Base-by-base conservation (phyloP, 331 rosid species). In the Pyracantha coccinea region DNA sequence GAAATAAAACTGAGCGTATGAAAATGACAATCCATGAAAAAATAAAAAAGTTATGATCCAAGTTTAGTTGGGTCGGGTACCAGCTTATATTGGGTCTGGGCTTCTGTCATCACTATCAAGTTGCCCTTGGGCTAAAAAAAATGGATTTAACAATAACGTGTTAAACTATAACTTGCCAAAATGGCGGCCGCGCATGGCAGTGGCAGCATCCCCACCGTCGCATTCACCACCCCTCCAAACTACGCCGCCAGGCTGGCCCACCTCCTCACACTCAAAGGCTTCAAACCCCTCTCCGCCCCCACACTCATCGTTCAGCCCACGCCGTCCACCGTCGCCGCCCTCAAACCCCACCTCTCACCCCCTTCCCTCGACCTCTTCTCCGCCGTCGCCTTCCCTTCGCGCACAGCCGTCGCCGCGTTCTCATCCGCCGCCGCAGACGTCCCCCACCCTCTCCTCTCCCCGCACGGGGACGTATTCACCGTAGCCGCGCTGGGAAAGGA, bases 401-500 rank as follows among this genome's bases (percentile, higher is more conserved):
- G 93, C 63, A 75, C 92, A 31, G 85, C 89, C 24, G 86, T 92
- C 73, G 21, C 80, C 14, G 75, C 96, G 15, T 68, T 86, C 76
- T 82, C 77, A 35, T 75, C 80, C 20, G 96, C 96, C 38, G 44
- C 81, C 17, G 2, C 55, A 19, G 69, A n/a, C 20, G 70, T 88
- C 70, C 19, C 41, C 2, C 60, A 63, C 7, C 91, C 89, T 29
- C 88, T 85, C 14, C 83, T 92, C 21, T 73, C 93, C 21, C 71
- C 88, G 28, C 25, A 25, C 33, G 89, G 83, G 74, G 78, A 80
- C 2, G 21, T 17, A 17, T 92, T 92, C 65, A 77, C 78, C 29
- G 33, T 92, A 73, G 87, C 92, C 24, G 96, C 97, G 20, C 93
- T 92, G 12, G 97, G 93, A 47, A 85, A 82, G 66, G 97, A 92